Conservation (phyloP, 805 yeast species). For the Cyberlindnera sargentensis region DNA sequence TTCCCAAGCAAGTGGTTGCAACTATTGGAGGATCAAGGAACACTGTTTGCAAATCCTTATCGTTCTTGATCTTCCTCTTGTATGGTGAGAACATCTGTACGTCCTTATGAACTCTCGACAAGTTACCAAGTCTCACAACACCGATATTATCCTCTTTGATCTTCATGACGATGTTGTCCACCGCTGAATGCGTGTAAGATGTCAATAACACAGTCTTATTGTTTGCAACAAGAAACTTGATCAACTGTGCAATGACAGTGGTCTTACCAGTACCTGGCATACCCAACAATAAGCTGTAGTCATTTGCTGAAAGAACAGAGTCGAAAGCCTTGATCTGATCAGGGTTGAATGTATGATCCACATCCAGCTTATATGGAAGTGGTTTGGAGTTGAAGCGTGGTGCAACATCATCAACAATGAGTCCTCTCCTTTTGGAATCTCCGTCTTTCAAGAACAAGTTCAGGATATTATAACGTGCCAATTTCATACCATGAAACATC, state of each 20-base stretch:
- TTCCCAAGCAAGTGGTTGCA: conserved; percentile 83
- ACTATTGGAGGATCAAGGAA: conserved; percentile 63
- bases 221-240: conserved; percentile 49
- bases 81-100: conserved; percentile 47
- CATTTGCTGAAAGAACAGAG: conserved; percentile 55
- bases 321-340: conserved; percentile 72
- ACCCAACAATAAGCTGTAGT: conserved; percentile 78
- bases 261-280: conserved; percentile 99
- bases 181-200: conserved; percentile 93
- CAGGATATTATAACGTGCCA: conserved; percentile 70
- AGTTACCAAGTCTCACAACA: conserved; percentile 63
- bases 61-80: conserved; percentile 31
- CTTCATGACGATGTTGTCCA: conserved; percentile 83
- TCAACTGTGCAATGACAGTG: conserved; percentile 76
- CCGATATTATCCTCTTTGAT: conserved; percentile 39
- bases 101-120: conserved; percentile 53
- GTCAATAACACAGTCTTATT: conserved; percentile 70
- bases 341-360: conserved; percentile 39
- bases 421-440: conserved; percentile 25
- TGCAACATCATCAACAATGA: conserved; percentile 27
- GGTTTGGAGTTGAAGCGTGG: conserved; percentile 25
- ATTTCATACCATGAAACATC: conserved; percentile 62
- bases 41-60: conserved; percentile 38
- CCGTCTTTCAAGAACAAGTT: conserved; percentile 51
- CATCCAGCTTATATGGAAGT: conserved; percentile 15